These are phyloP conservation scores for Chloranthus sessilifolius DNA, from an alignment of 164 flowering plant species.

Conservation along the genomic window DNA sequence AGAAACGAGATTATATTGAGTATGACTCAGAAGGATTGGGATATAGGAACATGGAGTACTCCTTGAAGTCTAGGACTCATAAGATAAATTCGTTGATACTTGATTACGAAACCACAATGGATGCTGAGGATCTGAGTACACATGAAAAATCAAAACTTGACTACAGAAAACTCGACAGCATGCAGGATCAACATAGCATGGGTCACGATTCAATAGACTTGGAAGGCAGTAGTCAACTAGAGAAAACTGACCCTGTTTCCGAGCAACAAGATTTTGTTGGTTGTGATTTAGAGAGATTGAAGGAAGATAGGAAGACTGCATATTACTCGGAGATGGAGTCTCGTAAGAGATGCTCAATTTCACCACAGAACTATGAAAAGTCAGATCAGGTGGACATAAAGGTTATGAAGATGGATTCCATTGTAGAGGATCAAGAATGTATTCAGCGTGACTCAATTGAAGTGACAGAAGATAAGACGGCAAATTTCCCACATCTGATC, in stretches of 20 bases:
- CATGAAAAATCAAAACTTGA: background rate
- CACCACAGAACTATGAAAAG: background rate
- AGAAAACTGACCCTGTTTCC: background rate
- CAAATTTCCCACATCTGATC: background rate
- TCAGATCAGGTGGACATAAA: slow-evolving; percentile 3
- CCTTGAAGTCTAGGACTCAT: background rate
- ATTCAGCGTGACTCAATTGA: too few relatives aligned
- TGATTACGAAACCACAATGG: background rate
- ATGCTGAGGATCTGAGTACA: background rate
- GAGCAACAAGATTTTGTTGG: too few relatives aligned
- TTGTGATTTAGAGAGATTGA: too few relatives aligned
- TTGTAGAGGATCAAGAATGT: too few relatives aligned
- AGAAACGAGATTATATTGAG: background rate
- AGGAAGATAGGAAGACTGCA: too few relatives aligned
- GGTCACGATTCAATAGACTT: slow-evolving; percentile 1
- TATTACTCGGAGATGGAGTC: background rate
- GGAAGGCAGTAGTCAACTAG: background rate
- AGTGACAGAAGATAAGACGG: background rate
- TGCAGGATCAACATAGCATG: background rate
- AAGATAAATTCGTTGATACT: background rate
- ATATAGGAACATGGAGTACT: background rate
- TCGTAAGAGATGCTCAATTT: slow-evolving; percentile 4
- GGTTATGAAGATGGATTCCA: slow-evolving; percentile 1
- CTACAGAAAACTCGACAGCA: background rate
- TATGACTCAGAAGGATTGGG: background rate